Percentiles rank a stretch among this genome's conserved stretches.
Evolutionary conservation across 75 land plant species (phyloP).

Genomic region (Ceratopteris richardii): DNA sequence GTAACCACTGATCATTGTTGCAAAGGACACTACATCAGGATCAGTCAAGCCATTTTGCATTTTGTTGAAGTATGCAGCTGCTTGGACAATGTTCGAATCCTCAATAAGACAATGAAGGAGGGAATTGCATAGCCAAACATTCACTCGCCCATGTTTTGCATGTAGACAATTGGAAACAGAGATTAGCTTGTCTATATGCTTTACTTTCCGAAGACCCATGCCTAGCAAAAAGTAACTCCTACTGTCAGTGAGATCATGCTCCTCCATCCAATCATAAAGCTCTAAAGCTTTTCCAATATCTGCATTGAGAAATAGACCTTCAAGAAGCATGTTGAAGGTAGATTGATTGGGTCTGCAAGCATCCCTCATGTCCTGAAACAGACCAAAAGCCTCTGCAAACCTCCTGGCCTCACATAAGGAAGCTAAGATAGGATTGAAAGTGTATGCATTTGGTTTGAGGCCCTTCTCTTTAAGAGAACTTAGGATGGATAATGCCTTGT

Average conservation of each 20-base stretch:
- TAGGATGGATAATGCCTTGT: slow-evolving; percentile 40
- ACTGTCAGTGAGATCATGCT: slow-evolving; percentile 18
- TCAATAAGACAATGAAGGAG: slow-evolving; percentile 36
- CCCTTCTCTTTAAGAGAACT: slow-evolving; percentile 30
- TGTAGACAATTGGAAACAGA: slow-evolving; percentile 21
- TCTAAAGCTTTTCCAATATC: slow-evolving; percentile 34
- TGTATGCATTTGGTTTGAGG: slow-evolving; percentile 33
- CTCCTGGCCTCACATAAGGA: slow-evolving; percentile 35
- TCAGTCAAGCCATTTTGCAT: slow-evolving; percentile 17
- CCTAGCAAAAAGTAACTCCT: slow-evolving; percentile 37
- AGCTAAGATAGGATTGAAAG: slow-evolving; percentile 46
- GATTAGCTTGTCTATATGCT: slow-evolving; percentile 34
- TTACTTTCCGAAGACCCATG: slow-evolving; percentile 38
- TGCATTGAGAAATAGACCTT: slow-evolving; percentile 60
- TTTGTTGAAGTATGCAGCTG: slow-evolving; percentile 27
- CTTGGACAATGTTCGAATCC: slow-evolving; percentile 25
- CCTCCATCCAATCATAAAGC: slow-evolving; percentile 28
- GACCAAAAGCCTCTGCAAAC: slow-evolving; percentile 19
- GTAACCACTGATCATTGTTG: slow-evolving; percentile 46
- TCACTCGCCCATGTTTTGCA: slow-evolving; percentile 27
- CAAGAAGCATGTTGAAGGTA: slow-evolving; percentile 45
- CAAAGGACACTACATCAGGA: slow-evolving; percentile 46
- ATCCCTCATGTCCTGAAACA: slow-evolving; percentile 27
- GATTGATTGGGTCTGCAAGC: slow-evolving; percentile 27
- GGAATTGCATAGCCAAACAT: slow-evolving; percentile 36